Evolutionary conservation across 768 basidiomycete genomes (phyloP).

Genomic region (Fistulinella prunicolor): DNA sequence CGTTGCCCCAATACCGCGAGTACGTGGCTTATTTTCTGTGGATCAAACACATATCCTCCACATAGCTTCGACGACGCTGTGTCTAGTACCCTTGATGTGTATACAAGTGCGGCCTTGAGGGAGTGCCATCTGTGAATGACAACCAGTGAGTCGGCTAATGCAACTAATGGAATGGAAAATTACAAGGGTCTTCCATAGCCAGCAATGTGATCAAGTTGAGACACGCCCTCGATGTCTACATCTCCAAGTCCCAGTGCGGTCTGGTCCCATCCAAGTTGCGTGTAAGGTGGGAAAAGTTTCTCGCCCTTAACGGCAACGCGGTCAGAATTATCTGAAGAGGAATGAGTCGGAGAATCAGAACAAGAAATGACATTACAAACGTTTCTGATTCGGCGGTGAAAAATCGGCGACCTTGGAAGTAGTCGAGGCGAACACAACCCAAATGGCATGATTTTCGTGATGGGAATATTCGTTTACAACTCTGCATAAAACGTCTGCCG

Average conservation of each 20-base stretch:
- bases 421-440: constrained; percentile 18
- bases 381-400: background rate
- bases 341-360: background rate
- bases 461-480: constrained; percentile 8
- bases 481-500: constrained; percentile 5
- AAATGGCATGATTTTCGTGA: background rate
- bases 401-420: constrained; percentile 10
- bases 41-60: too few relatives aligned
- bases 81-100: background rate
- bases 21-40: background rate
- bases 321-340: constrained; percentile 5
- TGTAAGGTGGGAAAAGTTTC: constrained; percentile 6
- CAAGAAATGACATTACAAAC: background rate
- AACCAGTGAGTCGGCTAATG: background rate
- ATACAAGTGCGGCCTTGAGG: background rate
- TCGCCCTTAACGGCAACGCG: background rate
- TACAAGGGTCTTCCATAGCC: constrained; percentile 1
- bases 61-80: background rate
- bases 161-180: background rate
- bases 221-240: background rate
- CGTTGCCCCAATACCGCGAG: constrained; percentile 5
- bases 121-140: background rate
- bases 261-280: constrained; percentile 18
- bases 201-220: background rate
- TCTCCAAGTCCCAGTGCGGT: background rate